Base-by-base conservation (phyloP, 495 filamentous ascomycete species). In the Sabuloglossum arenarium region DNA sequence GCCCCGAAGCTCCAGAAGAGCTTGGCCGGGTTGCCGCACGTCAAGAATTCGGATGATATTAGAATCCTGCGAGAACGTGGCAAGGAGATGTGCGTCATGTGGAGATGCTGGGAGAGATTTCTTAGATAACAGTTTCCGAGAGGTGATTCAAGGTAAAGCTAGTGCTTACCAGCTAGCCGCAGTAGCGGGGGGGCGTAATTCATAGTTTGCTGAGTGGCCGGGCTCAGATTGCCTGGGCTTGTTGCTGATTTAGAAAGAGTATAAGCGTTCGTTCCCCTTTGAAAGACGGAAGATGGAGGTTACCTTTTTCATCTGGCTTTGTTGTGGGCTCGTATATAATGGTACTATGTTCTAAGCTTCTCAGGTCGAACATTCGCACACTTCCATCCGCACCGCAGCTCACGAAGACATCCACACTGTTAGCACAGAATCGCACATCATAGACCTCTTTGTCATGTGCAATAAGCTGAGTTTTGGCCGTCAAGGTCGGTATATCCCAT, bases 391-490 rank as follows among this genome's bases (percentile, higher is more conserved):
- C 93, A 51, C 91, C 91, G 68, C 91, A 99, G 67, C 85, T 91
- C 19, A 95, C 91, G 68, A 99, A 99, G 0, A 97, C 88, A 64
- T 97, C 93, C 32, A 91, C 84, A 61, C 86, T 94, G 62, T 93
- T 88, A 24, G 88, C 88, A 69, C 91, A 96, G 68, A 97, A 99
- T 12, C 91, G 81, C 32, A 99, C 91, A 66, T 99, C 91, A 62
- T 93, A 99, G 5, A 99, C 91, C 68, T 99, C 91, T 67, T 96
- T 97, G 69, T 99, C 91, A 63, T 99, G 91, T 25, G 91, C 91
- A 67, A 99, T 99, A 14, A 99, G 70, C 67, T 99, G 91, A 1
- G 91, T 99, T 68, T 99, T 99, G 14, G 91, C 91, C 0, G 91
- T 99, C 59, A 99, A 70, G 3, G 91, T 95, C 1, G 91, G 91